Percentiles rank a stretch among this genome's conserved stretches.
These are phyloP conservation scores for Penicillium fuscoglaucum DNA, from an alignment of 2,329 filamentous ascomycete genomes.

Conservation along the genomic window DNA sequence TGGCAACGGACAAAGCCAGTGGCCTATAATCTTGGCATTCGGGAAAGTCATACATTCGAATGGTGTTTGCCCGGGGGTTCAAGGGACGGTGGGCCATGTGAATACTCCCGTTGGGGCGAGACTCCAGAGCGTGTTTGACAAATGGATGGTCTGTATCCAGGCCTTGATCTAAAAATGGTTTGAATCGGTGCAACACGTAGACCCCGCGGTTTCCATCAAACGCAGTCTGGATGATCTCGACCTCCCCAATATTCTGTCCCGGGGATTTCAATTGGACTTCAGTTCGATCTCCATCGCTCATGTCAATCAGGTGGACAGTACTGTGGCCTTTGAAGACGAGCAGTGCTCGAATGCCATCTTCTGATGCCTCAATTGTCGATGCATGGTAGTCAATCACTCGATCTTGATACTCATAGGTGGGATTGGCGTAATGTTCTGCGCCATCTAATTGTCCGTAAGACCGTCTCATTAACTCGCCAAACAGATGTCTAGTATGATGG, in stretches of 20 bases:
- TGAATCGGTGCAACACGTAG: constrained; percentile 38
- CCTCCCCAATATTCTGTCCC: constrained; percentile 27
- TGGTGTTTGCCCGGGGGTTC: constrained; percentile 8
- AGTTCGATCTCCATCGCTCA: constrained; percentile 19
- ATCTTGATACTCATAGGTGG: constrained; percentile 30
- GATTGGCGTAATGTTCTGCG: constrained; percentile 35
- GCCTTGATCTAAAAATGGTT: constrained; percentile 24
- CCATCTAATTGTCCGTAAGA: constrained; percentile 39
- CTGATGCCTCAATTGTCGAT: constrained; percentile 31
- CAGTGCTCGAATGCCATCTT: constrained; percentile 21
- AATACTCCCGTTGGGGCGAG: constrained; percentile 22
- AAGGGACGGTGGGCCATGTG: constrained; percentile 34
- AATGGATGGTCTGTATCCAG: constrained; percentile 33
- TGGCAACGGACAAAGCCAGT: constrained; percentile 29
- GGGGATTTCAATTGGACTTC: constrained; percentile 23
- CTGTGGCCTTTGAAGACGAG: constrained; percentile 35
- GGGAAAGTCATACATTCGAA: constrained; percentile 32
- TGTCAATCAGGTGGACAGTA: constrained; percentile 31
- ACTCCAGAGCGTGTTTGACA: constrained; percentile 33
- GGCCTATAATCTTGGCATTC: constrained; percentile 33
- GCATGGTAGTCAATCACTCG: constrained; percentile 36
- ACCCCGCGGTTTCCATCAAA: constrained; percentile 25
- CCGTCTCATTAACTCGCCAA: constrained; percentile 32
- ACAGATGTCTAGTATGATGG: constrained; percentile 30
- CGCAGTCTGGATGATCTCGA: constrained; percentile 37